Evolutionary conservation across 345 rosid genomes (phyloP).

Genomic region (Hypericum androsaemum): DNA sequence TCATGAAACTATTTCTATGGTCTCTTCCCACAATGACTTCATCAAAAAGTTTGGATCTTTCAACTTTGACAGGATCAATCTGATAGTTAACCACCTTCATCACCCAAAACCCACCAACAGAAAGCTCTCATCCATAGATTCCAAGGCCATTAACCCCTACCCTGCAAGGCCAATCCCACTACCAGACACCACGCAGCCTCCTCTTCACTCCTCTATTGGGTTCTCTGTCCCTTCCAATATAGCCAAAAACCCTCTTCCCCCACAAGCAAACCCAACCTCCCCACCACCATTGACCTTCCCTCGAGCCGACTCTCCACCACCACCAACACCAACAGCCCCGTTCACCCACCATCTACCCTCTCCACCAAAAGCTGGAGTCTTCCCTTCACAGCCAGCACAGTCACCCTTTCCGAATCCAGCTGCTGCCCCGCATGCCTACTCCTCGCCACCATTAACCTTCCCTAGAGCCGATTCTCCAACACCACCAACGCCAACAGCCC

Average conservation of each 20-base stretch:
- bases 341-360: slow-evolving; percentile 12
- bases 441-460: slow-evolving; percentile 48
- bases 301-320: slow-evolving; percentile 14
- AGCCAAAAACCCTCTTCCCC: slow-evolving; percentile 34
- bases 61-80: slow-evolving; percentile 32
- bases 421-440: slow-evolving; percentile 15
- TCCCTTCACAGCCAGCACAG: slow-evolving; percentile 32
- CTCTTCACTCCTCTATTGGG: slow-evolving; percentile 40
- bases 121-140: slow-evolving; percentile 32
- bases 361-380: slow-evolving; percentile 16
- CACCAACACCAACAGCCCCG: neutral
- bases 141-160: slow-evolving; percentile 23
- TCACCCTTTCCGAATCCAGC: slow-evolving; percentile 25
- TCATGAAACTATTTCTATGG: slow-evolving; percentile 13
- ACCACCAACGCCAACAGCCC: too few relatives aligned
- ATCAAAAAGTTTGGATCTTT: slow-evolving; percentile 37
- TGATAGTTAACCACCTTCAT: slow-evolving; percentile 24
- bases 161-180: slow-evolving; percentile 48
- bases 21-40: slow-evolving; percentile 21
- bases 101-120: slow-evolving; percentile 20
- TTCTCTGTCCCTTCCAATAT: slow-evolving; percentile 39
- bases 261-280: slow-evolving; percentile 6
- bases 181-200: slow-evolving; percentile 31
- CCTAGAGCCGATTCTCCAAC: too few relatives aligned
- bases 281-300: slow-evolving; percentile 16